A percentile compares a stretch with the other conserved stretches of the same genome.
These are phyloP conservation scores for Penicillium lagena DNA, from an alignment of 495 filamentous ascomycete species.

Conservation along the genomic window DNA sequence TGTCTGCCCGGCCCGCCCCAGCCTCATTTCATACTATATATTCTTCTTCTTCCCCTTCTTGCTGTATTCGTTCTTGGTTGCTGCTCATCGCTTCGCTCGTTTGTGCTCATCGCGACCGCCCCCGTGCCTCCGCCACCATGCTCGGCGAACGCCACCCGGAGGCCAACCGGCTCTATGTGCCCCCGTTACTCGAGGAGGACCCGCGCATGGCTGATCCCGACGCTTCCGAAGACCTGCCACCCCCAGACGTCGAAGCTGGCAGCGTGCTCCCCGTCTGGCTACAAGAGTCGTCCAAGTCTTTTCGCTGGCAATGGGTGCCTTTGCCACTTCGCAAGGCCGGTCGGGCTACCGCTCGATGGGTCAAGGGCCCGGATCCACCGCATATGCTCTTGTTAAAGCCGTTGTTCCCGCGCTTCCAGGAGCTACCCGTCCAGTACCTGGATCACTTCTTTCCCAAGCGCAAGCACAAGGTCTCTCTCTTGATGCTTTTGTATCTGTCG, in stretches of 20 bases:
- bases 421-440: conserved; percentile 58
- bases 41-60: no score
- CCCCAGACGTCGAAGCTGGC: conserved; percentile 31
- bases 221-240: conserved; percentile 29
- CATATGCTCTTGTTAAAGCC: conserved; percentile 60
- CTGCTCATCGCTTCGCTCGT: conserved; percentile 1
- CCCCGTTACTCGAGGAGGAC: conserved; percentile 30
- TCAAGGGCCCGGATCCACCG: conserved; percentile 64
- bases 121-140: conserved; percentile 16
- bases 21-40: neutral
- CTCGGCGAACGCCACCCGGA: conserved; percentile 30
- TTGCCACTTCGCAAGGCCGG: conserved; percentile 41
- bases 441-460: conserved; percentile 57
- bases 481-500: conserved; percentile 54
- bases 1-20: neutral
- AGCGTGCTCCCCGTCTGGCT: conserved; percentile 43
- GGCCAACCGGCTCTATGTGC: conserved; percentile 26
- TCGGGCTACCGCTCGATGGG: conserved; percentile 52
- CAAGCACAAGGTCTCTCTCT: conserved; percentile 50
- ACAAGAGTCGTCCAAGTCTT: conserved; percentile 47
- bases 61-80: no score
- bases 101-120: conserved; percentile 1
- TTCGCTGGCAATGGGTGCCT: conserved; percentile 48
- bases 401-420: conserved; percentile 61
- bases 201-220: conserved; percentile 34